Conservation (phyloP, 2,329 filamentous ascomycete genomes). For the Apiospora sp. region DNA sequence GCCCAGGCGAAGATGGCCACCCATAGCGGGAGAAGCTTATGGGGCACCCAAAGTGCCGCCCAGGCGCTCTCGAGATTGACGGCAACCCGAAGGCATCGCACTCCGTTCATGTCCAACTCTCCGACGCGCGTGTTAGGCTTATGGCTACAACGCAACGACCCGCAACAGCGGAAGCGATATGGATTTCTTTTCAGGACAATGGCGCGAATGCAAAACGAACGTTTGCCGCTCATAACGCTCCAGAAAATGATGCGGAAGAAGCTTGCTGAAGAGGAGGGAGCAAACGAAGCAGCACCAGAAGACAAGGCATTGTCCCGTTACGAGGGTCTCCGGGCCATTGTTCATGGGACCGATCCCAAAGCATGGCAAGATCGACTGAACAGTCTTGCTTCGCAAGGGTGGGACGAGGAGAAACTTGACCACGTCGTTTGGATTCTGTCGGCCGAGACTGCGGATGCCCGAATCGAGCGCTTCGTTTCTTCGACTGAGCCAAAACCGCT, state of each 20-base stretch:
- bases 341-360: slow-evolving; percentile 32
- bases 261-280: not conserved
- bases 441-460: slow-evolving; percentile 44
- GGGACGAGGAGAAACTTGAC: slow-evolving; percentile 44
- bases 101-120: not conserved
- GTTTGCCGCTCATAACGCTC: slow-evolving; percentile 40
- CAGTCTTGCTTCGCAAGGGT: slow-evolving; percentile 43
- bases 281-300: not conserved
- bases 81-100: not conserved
- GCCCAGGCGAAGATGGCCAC: not conserved
- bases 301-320: slow-evolving; percentile 35
- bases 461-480: slow-evolving; percentile 46
- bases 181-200: slow-evolving; percentile 23
- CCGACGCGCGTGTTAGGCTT: slow-evolving; percentile 21
- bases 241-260: slow-evolving; percentile 35
- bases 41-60: not conserved
- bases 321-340: slow-evolving; percentile 25
- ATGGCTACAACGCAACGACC: slow-evolving; percentile 14
- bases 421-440: slow-evolving; percentile 53
- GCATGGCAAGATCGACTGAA: slow-evolving; percentile 44
- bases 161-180: slow-evolving; percentile 22
- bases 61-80: slow-evolving; percentile 17
- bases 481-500: slow-evolving; percentile 46
- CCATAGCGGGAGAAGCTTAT: not conserved
- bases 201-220: slow-evolving; percentile 34